phyloP scores from a whole-genome alignment of 176 grass and related monocot species.

The Echinochloa phyllopogon region DNA sequence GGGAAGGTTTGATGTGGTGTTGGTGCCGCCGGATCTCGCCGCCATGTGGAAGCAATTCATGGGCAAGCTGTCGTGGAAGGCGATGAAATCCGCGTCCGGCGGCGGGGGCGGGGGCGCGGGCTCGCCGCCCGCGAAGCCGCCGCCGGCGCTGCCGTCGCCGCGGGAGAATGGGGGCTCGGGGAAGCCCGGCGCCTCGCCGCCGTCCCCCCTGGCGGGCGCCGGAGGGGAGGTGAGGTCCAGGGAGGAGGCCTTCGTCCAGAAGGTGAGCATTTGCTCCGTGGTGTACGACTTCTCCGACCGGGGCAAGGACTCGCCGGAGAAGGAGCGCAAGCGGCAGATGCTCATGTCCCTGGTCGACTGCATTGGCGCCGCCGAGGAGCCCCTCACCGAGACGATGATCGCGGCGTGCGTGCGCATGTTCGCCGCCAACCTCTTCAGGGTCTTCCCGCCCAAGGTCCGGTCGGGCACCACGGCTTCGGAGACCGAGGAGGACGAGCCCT shows the following conservation, averaged over 20 bases:
- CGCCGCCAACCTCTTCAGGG: conserved; percentile 82
- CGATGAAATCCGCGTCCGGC: conserved; percentile 59
- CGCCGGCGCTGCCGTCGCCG: conserved; percentile 17
- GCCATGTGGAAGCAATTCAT: conserved; percentile 98
- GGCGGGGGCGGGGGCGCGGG: conserved; percentile 29
- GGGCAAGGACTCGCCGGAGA: conserved; percentile 80
- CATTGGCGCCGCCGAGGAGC: conserved; percentile 59
- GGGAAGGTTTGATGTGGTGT: conserved; percentile 45
- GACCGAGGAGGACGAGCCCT: conserved; percentile 87
- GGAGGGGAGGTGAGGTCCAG: conserved; percentile 51
- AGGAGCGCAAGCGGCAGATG: conserved; percentile 85
- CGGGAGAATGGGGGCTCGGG: conserved; percentile 34
- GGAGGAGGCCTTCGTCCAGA: conserved; percentile 84
- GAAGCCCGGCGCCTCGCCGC: conserved; percentile 43
- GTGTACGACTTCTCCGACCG: conserved; percentile 90
- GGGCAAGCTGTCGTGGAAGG: conserved; percentile 81
- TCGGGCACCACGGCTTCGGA: conserved; percentile 48
- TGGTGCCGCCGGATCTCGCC: conserved; percentile 49
- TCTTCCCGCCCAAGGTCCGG: conserved; percentile 81
- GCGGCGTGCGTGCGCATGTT: conserved; percentile 78
- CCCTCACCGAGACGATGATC: conserved; percentile 85
- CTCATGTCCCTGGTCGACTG: conserved; percentile 78
- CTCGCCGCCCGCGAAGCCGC: conserved; percentile 45
- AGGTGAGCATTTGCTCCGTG: conserved; percentile 79
- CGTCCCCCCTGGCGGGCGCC: conserved; percentile 9